Base-by-base conservation (phyloP, 768 basidiomycete genomes). In the Termitomyces sp. region DNA sequence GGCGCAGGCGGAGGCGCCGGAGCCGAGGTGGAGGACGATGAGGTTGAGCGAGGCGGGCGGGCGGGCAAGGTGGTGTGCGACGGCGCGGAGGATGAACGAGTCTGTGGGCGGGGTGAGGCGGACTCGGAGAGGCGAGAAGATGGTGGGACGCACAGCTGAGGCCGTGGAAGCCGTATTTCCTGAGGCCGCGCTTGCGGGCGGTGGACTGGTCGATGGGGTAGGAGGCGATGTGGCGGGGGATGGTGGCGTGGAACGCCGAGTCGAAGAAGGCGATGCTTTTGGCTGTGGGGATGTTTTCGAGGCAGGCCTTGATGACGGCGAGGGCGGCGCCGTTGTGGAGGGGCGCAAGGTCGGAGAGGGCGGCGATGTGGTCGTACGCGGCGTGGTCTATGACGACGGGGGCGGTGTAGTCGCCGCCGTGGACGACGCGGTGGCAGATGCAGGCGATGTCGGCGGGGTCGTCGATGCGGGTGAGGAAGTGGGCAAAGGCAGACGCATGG, bases 141-240 rank as follows among this genome's bases (percentile, higher is more conserved):
- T 12, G 14, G 17, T 48, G 14, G 3, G 19, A 71, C 80, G 31
- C 59, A 82, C 86, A 89, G 62, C 85, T 87, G 62, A 94, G 67
- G 2, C 94, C 94, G 64, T 97, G 94, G 69, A 94, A 94, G 17
- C 94, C 94, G 65, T 95, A 96, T 70, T 93, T 94, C 67, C 83
- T 84, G 45, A 96, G 75, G 0, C 89, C 87, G 45, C 84, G 82
- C 44, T 81, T 71, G 40, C 74, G 74, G 0, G 88, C 83, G 44
- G 87, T 71, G 9, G 72, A 66, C 62, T 81, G 87, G 60, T 87
- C 73, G 52, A 96, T 86, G 0, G 92, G 83, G 66, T 94, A 95
- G 51, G 82, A 87, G 40, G 87, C 81, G 53, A 94, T 83, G 64
- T 93, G 86, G 5, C 71, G 62, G 0, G 91, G 91, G 15, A 98